Evolutionary conservation across 805 yeast genomes (phyloP), one percentile per base, ranked within the genome.

Genomic region (Starmerella stellata): DNA sequence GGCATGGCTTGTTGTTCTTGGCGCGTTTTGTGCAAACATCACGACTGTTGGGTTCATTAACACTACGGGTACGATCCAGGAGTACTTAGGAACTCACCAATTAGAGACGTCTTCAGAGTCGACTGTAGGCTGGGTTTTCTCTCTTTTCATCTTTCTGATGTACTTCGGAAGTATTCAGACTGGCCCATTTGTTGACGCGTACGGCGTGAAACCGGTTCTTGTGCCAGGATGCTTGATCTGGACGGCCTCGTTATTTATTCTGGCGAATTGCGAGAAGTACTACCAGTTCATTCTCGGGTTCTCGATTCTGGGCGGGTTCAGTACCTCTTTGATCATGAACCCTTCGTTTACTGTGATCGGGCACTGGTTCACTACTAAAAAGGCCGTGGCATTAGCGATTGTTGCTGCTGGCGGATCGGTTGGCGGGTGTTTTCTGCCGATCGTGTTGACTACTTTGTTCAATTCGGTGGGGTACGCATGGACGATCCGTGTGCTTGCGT

Each of bases 81-180:
- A 79, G 1, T 75, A 70, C 48, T 63, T 76, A 1, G 55, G 70
- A 4, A 55, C 57, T 9, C 58, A 77, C 38, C 49, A 50, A 2
- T 45, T 61, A 18, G 4, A 8, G 18, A n/a, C 25, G 14, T 55
- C 62, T 8, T 54, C 66, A 3, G 63, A 71, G 5, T 63, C 74
- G 5, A 55, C 69, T 3, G 61, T 75, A 3, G 70, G 79, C 1
- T 78, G 85, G 87, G 68, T 77, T 36, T 78, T 77, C 50, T 67
- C 58, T 5, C 31, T 56, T 11, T 58, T 51, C 44, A 43, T 57
- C 13, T 57, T 54, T 40, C 46, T 60, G 29, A 55, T 55, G 39
- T 58, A 57, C 44, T 49, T 57, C 24, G 54, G 72, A n/a, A 70
- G 75, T 3, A 51, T 65, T 4, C 79, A 55, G 38, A 51, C 58